Evolutionary conservation across 2,329 filamentous ascomycete genomes (phyloP), one percentile per base, ranked within the genome.

Genomic region (Grosmannia huntii): DNA sequence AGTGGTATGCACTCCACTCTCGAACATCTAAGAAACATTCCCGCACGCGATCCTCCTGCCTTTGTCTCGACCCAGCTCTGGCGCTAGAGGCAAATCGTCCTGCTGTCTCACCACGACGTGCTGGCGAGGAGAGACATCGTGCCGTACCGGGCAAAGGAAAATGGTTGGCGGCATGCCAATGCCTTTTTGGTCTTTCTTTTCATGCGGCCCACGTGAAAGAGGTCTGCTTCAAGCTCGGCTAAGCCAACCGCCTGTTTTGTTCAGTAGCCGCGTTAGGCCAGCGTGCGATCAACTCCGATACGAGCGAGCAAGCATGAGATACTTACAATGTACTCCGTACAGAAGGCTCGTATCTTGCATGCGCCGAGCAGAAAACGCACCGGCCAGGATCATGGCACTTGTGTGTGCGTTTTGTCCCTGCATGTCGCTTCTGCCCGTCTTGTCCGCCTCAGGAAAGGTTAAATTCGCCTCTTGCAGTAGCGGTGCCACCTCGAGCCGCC

Each of bases 391-490:
- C 41, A n/a, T 44, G 16, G 31, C 19, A 44, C 16, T 9, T 9
- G 19, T n/a, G 16, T 19, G 19, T 41, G 38, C 19, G 38, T 19
- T 44, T 44, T 19, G 50, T 36, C 50, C 28, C 50, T 53, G 50
- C 50, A 53, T n/a, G 14, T 53, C 31, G 33, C 51, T 53, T 53
- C 53, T 44, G 36, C 25, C 38, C 33, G 21, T 23, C 31, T 12
- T 55, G 36, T 49, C 27, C 25, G 41, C 19, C 54, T 44, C 36
- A 10, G 52, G 52, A 33, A 55, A 55, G 52, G 52, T 33, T 46
- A 21, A 31, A n/a, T 46, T 55, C 27, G 36, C 25, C 44, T 49
- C 54, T 46, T 55, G 54, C 54, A 55, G 54, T 55, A 55, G 54
- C 41, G 54, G 25, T 36, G 41, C 21, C 53, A 28, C 36, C 16